Base-by-base conservation (phyloP, 352 stramenopile genomes). In the Phytopythium aichiense region DNA sequence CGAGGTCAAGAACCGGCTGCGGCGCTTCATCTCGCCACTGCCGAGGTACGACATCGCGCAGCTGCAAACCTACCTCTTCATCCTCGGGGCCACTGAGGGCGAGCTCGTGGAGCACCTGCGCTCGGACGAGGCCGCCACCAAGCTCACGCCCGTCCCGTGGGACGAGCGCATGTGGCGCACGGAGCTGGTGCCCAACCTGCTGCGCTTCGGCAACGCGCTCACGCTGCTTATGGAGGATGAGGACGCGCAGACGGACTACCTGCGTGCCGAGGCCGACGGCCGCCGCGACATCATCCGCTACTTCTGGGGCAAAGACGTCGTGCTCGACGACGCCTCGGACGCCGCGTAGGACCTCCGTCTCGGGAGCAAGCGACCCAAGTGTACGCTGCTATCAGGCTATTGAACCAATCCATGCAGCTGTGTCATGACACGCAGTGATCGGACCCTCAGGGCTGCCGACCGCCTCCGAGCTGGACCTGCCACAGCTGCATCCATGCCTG, bases 1-100 rank as follows among this genome's bases (percentile, higher is more conserved):
- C 50, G 87, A 95, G 56, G 84, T 95, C 40, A 95, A 95, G 70
- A 95, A 95, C 68, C 73, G 87, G 50, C 56, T 95, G 59, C 78
- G 71, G 38, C 56, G 62, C 15, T 95, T 95, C 67, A 76, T 91
- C 28, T 74, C 66, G 30, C 87, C 87, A 13, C 64, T 95, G 58
- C 87, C 87, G 7, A 77, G 73, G 63, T 95, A 95, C 65, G 87
- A 95, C 65, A 46, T 95, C 11, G 81, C 81, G 1, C 87, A 95
- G 63, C 64, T 95, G 57, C 84, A 94, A 72, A 95, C 87, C 30
- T 95, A 95, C 64, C 55, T 95, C 40, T 95, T 84, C 63, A 91
- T 95, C 48, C 70, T 95, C 20, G 77, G 68, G 0, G 66, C 71
- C 8, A 66, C 63, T 16, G 78, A 94, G 40, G 87, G 87, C 9